Conservation (phyloP, 192 early-diverging fungal genomes). For the Mortierella antarctica region DNA sequence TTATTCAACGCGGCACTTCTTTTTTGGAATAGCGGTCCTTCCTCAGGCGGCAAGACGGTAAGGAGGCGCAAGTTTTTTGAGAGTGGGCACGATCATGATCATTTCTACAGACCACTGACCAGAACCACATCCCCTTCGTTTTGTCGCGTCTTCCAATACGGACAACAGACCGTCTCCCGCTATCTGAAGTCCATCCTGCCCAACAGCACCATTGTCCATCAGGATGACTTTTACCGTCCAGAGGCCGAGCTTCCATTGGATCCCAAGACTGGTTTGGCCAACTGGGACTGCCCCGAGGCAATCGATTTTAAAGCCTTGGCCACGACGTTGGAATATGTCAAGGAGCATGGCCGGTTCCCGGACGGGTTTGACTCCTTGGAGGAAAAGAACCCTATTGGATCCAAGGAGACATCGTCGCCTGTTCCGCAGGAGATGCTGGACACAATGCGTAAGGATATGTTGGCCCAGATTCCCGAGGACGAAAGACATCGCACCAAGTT, state of each 20-base stretch:
- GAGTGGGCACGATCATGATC: background rate
- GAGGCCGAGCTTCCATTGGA: slow-evolving; percentile 75
- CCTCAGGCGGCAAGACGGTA: slow-evolving; percentile 80
- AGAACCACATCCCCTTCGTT: background rate
- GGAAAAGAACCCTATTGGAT: slow-evolving; percentile 47
- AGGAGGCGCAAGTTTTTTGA: background rate
- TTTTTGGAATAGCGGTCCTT: slow-evolving; percentile 65
- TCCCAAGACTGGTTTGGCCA: slow-evolving; percentile 61
- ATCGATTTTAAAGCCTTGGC: slow-evolving; percentile 64
- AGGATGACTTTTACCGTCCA: slow-evolving; percentile 82
- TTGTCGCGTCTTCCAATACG: background rate
- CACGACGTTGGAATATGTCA: slow-evolving; percentile 37
- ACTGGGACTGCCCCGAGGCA: slow-evolving; percentile 86
- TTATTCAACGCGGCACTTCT: background rate
- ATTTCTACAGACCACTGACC: background rate
- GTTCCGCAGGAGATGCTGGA: slow-evolving; percentile 24
- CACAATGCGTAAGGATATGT: slow-evolving; percentile 1
- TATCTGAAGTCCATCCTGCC: slow-evolving; percentile 68
- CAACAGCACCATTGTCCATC: slow-evolving; percentile 69
- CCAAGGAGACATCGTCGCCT: slow-evolving; percentile 12
- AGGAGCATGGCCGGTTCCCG: slow-evolving; percentile 51
- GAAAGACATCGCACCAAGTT: slow-evolving; percentile 30
- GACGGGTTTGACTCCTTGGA: slow-evolving; percentile 54
- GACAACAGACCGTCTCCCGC: slow-evolving; percentile 63
- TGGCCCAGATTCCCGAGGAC: slow-evolving; percentile 4